Conservation (phyloP, 2,329 filamentous ascomycete genomes). For the Pestalotiopsis sp. region DNA sequence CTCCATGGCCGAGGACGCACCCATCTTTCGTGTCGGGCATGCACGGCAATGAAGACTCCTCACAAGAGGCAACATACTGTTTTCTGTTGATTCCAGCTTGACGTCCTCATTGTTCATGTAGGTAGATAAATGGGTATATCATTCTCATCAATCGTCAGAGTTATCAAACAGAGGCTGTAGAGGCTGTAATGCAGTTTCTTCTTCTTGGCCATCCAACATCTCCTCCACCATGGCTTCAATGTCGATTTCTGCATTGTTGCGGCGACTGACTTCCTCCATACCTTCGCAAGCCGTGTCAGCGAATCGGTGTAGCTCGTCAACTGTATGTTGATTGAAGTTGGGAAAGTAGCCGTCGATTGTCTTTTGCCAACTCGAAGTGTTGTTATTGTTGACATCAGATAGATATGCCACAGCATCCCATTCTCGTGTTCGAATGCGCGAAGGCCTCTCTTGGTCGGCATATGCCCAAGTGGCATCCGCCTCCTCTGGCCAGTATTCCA, state of each 20-base stretch:
- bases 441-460: slow-evolving; percentile 24
- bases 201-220: background rate
- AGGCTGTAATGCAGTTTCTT: background rate
- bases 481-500: slow-evolving; percentile 36
- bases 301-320: slow-evolving; percentile 47
- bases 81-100: no score
- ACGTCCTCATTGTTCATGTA: background rate
- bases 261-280: slow-evolving; percentile 44
- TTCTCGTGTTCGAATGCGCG: slow-evolving; percentile 34
- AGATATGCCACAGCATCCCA: slow-evolving; percentile 23
- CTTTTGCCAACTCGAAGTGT: slow-evolving; percentile 43
- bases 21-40: background rate
- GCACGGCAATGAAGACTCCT: background rate
- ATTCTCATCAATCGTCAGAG: background rate
- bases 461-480: slow-evolving; percentile 20
- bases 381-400: slow-evolving; percentile 34
- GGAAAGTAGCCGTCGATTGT: slow-evolving; percentile 47
- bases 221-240: background rate
- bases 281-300: slow-evolving; percentile 45
- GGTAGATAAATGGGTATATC: background rate
- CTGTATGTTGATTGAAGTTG: slow-evolving; percentile 45
- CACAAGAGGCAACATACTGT: no score
- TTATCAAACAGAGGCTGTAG: background rate
- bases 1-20: background rate
- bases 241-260: background rate